Evolutionary conservation across 2,329 filamentous ascomycete genomes (phyloP).

Genomic region (Paraphaeosphaeria minitans): DNA sequence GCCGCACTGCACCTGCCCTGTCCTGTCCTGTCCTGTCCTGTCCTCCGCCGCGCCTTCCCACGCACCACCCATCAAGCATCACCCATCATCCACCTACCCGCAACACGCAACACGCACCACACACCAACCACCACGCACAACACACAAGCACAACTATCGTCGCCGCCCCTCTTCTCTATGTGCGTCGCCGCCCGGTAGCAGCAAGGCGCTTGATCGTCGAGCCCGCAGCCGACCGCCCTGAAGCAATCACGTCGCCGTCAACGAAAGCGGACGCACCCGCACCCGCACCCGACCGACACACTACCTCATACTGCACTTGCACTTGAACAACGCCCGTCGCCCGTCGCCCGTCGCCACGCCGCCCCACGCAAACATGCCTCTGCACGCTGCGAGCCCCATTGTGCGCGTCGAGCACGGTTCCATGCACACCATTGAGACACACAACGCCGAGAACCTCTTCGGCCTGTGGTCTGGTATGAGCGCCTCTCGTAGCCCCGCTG

Average conservation of each 20-base stretch:
- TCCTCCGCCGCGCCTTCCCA: not conserved
- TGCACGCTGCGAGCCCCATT: conserved; percentile 80
- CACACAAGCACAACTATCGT: conserved; percentile 1
- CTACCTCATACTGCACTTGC: conserved; percentile 10
- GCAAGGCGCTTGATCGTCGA: conserved; percentile 15
- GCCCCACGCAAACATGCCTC: conserved; percentile 68
- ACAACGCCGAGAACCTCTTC: conserved; percentile 89
- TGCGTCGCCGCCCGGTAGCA: conserved; percentile 14
- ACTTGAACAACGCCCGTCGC: conserved; percentile 14
- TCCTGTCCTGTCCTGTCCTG: too few species aligned
- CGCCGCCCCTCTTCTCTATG: conserved; percentile 2
- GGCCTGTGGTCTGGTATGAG: conserved; percentile 94
- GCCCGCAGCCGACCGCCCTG: conserved; percentile 26
- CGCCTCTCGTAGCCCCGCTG: not conserved
- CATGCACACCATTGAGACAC: conserved; percentile 93
- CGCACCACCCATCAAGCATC: conserved; percentile 1
- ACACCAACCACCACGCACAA: conserved; percentile 9
- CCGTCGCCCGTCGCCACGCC: conserved; percentile 18
- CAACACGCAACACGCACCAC: too few species aligned
- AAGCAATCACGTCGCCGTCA: conserved; percentile 21
- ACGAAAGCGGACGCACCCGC: conserved; percentile 22
- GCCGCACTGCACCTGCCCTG: not conserved
- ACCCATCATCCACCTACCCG: too few species aligned
- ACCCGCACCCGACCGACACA: conserved; percentile 3
- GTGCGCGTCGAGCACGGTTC: conserved; percentile 89